These are phyloP conservation scores for Gossypium raimondii DNA, from an alignment of 345 rosid genomes.

Conservation along the genomic window DNA sequence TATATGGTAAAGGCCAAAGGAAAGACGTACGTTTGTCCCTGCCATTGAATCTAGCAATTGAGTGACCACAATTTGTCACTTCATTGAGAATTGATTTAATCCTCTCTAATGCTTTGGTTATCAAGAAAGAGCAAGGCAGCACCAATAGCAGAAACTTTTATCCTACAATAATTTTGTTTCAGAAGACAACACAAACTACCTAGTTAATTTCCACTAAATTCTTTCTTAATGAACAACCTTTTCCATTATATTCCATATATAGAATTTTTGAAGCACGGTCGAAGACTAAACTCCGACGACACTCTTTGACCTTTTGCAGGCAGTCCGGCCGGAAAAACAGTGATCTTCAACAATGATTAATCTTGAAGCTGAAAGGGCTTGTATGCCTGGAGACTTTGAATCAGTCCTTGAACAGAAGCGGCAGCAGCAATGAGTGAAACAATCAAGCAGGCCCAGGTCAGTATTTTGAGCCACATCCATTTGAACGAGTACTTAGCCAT, in stretches of 20 bases:
- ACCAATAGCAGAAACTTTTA: neutral
- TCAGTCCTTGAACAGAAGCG: slow-evolving; percentile 67
- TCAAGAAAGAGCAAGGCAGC: neutral
- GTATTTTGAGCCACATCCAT: slow-evolving; percentile 62
- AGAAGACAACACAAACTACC: neutral
- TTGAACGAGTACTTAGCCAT: slow-evolving; percentile 44
- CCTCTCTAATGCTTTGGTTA: too few relatives aligned
- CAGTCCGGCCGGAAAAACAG: too few relatives aligned
- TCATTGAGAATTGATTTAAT: too few relatives aligned
- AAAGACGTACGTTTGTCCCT: too few relatives aligned
- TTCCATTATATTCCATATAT: neutral
- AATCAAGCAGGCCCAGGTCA: slow-evolving; percentile 47
- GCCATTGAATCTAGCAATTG: too few relatives aligned
- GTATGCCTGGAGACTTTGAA: slow-evolving; percentile 44
- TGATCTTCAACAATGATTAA: neutral
- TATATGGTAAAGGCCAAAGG: too few relatives aligned
- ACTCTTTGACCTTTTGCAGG: too few relatives aligned
- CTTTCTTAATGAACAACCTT: slow-evolving; percentile 5
- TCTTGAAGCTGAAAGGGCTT: slow-evolving; percentile 49
- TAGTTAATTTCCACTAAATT: neutral
- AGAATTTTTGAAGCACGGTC: too few relatives aligned
- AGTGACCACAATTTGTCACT: too few relatives aligned
- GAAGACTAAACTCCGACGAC: too few relatives aligned
- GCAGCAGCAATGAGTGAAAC: slow-evolving; percentile 60
- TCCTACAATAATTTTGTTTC: neutral